phyloP scores from a whole-genome alignment of 192 early-diverging fungal species.

The Phycomyces blakesleeanus region DNA sequence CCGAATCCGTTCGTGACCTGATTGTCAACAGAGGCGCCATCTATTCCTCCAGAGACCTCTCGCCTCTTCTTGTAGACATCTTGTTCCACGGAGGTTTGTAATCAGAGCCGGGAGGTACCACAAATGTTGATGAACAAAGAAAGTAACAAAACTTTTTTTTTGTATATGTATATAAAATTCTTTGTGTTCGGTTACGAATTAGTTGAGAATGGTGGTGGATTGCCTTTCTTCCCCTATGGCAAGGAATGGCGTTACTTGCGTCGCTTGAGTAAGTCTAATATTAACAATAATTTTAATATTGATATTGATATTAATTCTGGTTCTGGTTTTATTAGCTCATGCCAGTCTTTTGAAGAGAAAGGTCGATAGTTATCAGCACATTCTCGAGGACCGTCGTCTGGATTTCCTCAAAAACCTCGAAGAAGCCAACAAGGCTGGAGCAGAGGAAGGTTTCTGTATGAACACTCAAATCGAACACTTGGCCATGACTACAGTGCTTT shows the following conservation, averaged over 20 bases:
- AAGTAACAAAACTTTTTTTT: conserved; percentile 5
- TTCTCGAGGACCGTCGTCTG: conserved; percentile 16
- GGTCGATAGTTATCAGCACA: conserved; percentile 30
- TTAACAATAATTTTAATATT: not conserved
- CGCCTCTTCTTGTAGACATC: conserved; percentile 11
- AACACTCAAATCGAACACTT: conserved; percentile 19
- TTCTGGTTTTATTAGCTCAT: conserved; percentile 28
- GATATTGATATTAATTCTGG: not conserved
- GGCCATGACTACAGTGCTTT: conserved; percentile 30
- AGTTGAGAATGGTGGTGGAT: conserved; percentile 13
- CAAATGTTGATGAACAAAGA: not conserved
- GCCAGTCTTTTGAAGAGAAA: conserved; percentile 27
- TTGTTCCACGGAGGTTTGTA: conserved; percentile 33
- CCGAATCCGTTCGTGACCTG: conserved; percentile 21
- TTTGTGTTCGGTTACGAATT: not conserved
- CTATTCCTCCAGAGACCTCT: conserved; percentile 38
- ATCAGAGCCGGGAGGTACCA: not conserved
- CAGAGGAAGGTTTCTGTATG: not conserved
- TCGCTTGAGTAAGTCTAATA: conserved; percentile 11
- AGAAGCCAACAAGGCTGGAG: not conserved
- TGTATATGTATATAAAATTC: not conserved
- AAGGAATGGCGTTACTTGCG: conserved; percentile 19
- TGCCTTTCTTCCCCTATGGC: conserved; percentile 15
- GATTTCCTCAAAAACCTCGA: conserved; percentile 1
- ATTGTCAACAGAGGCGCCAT: conserved; percentile 28